Base-by-base conservation (phyloP, 164 flowering plant genomes). In the Magnolia sinica region DNA sequence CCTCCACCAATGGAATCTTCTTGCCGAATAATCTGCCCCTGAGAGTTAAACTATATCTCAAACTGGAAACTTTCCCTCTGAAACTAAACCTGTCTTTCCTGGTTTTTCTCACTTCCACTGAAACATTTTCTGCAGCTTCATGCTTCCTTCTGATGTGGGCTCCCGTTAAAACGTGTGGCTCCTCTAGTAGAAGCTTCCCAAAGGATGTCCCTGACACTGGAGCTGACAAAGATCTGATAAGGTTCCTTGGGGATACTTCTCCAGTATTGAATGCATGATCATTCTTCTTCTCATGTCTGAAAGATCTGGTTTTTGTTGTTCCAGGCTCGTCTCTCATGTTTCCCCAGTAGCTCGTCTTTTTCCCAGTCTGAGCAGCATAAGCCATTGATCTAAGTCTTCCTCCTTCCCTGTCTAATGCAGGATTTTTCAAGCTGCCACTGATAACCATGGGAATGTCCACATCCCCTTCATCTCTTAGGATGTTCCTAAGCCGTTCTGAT, bases 121-220 rank as follows among this genome's bases (percentile, higher is more conserved):
- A 50, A 55, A 83, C 65, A 74, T 81, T 82, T 73, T 88, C 92
- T 74, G 81, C 69, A 0, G 77, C 84, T 87, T 96, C 99, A 72
- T 86, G 97, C 85, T 91, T 90, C 85, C 99, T 89, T 83, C 91
- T 88, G 75, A 94, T 88, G 13, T 91, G 97, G 24, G 89, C 95
- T 64, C 96, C 97, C 23, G 95, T 88, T 76, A 89, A 52, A 77
- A 94, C 73, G 68, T 90, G 92, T 4, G 92, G 92, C 67, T 96
- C 98, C 79, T 92, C 97, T 23, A 91, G 85, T 75, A 96, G 96
- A 79, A 96, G 95, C 86, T 94, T 94, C 59, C 91, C 97, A 78
- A 94, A 90, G 63, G 99, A 92, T 69, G 91, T 87, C 81, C 95
- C 98, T 68, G 96, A 87, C 61, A 91, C 93, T 31, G 99, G 98